Conservation (phyloP, 2,329 filamentous ascomycete species). For the Talaromyces funiculosus region DNA sequence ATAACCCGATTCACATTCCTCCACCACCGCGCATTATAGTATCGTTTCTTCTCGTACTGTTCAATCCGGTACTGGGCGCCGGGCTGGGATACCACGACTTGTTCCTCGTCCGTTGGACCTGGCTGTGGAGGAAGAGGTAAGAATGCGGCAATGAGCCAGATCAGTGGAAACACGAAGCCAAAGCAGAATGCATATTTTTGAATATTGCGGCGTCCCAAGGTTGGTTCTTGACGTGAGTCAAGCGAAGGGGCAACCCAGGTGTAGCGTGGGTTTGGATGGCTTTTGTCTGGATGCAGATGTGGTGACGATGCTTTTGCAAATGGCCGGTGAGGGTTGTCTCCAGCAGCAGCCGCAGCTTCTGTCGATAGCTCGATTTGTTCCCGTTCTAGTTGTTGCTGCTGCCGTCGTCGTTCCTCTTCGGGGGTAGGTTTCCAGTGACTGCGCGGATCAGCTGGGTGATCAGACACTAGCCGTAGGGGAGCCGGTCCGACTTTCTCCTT, state of each 20-base stretch:
- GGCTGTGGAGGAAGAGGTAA: constrained; percentile 63
- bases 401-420: constrained; percentile 18
- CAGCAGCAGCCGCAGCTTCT: constrained; percentile 22
- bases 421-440: constrained; percentile 37
- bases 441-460: constrained; percentile 38
- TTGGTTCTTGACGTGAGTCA: constrained; percentile 57
- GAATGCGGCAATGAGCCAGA: constrained; percentile 74
- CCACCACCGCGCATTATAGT: constrained; percentile 61
- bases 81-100: constrained; percentile 32
- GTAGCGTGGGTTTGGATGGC: constrained; percentile 50
- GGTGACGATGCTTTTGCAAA: constrained; percentile 66
- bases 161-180: constrained; percentile 76
- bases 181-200: constrained; percentile 70
- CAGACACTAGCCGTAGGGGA: constrained; percentile 22
- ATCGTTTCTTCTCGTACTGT: constrained; percentile 44
- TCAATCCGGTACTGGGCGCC: constrained; percentile 42
- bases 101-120: constrained; percentile 48
- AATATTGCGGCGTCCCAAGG: constrained; percentile 62
- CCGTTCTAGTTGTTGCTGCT: constrained; percentile 23
- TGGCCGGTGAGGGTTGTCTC: constrained; percentile 28
- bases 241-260: constrained; percentile 70
- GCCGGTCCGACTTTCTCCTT: constrained; percentile 16
- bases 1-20: constrained; percentile 58
- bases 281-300: constrained; percentile 61
- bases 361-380: constrained; percentile 10